phyloP scores from a whole-genome alignment of 331 rosid genomes.

The Quercus tomentella region DNA sequence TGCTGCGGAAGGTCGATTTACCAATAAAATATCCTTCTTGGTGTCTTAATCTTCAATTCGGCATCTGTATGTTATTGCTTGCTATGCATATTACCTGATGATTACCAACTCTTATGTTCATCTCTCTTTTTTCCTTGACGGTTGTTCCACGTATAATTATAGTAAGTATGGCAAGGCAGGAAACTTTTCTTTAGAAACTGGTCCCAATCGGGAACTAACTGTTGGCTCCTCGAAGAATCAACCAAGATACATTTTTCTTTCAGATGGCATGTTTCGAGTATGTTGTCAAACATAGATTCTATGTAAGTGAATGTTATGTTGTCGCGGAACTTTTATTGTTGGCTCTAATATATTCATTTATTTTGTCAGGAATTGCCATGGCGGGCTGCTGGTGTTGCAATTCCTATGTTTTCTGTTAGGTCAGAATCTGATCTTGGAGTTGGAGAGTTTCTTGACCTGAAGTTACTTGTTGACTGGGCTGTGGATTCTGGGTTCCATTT shows the following conservation, averaged over 20 bases:
- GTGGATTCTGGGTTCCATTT: slow-evolving; percentile 87
- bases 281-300: slow-evolving; percentile 6
- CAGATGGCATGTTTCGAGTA: slow-evolving; percentile 93
- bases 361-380: slow-evolving; percentile 69
- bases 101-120: slow-evolving; percentile 1
- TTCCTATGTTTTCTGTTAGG: slow-evolving; percentile 94
- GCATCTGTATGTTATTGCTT: neutral
- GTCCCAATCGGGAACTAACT: slow-evolving; percentile 64
- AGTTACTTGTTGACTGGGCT: slow-evolving; percentile 92
- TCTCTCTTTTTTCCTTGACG: slow-evolving; percentile 50
- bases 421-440: slow-evolving; percentile 90
- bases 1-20: slow-evolving; percentile 57
- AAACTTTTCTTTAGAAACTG: slow-evolving; percentile 57
- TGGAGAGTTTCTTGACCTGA: slow-evolving; percentile 98
- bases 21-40: slow-evolving; percentile 78
- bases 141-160: slow-evolving; percentile 69
- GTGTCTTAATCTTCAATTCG: slow-evolving; percentile 8
- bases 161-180: slow-evolving; percentile 65
- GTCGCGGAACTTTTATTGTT: neutral
- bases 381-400: slow-evolving; percentile 95
- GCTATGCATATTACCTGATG: neutral
- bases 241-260: slow-evolving; percentile 55
- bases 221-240: slow-evolving; percentile 49
- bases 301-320: slow-evolving; percentile 2
- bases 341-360: slow-evolving; percentile 20